phyloP scores from a whole-genome alignment of 2,329 filamentous ascomycete genomes.

The Dichotomopilus funicola region DNA sequence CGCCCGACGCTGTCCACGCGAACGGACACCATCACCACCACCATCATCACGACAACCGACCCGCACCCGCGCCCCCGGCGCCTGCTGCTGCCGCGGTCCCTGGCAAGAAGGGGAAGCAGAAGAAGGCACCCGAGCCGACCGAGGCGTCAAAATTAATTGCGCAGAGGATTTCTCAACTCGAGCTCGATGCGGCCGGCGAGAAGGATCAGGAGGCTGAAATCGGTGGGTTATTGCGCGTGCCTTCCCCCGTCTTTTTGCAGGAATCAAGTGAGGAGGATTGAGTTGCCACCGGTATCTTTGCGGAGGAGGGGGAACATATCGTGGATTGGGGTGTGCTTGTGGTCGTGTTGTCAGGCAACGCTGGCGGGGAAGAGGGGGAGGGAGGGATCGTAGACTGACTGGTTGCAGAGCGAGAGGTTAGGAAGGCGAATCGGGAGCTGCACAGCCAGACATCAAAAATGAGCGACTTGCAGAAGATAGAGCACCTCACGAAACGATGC shows the following conservation, averaged over 20 bases:
- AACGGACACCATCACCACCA: slow-evolving; percentile 30
- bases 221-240: slow-evolving; percentile 44
- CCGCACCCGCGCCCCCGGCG: slow-evolving; percentile 39
- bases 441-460: slow-evolving; percentile 85
- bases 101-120: slow-evolving; percentile 74
- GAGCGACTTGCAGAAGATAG: slow-evolving; percentile 85
- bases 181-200: slow-evolving; percentile 86
- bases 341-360: not conserved
- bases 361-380: not conserved
- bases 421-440: slow-evolving; percentile 86
- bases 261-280: too few relatives aligned
- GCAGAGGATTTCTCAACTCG: slow-evolving; percentile 89
- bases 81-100: slow-evolving; percentile 30
- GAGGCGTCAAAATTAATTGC: slow-evolving; percentile 89
- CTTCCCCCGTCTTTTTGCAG: not conserved
- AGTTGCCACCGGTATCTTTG: too few relatives aligned
- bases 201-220: slow-evolving; percentile 96
- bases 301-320: too few relatives aligned
- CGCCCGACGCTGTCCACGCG: slow-evolving; percentile 27
- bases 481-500: slow-evolving; percentile 83
- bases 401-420: slow-evolving; percentile 77
- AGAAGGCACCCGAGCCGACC: slow-evolving; percentile 76
- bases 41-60: slow-evolving; percentile 36
- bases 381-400: slow-evolving; percentile 23
- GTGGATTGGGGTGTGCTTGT: too few relatives aligned